Percentiles rank a stretch among this genome's conserved stretches.
phyloP scores from a whole-genome alignment of 345 rosid genomes.

The Adansonia digitata region DNA sequence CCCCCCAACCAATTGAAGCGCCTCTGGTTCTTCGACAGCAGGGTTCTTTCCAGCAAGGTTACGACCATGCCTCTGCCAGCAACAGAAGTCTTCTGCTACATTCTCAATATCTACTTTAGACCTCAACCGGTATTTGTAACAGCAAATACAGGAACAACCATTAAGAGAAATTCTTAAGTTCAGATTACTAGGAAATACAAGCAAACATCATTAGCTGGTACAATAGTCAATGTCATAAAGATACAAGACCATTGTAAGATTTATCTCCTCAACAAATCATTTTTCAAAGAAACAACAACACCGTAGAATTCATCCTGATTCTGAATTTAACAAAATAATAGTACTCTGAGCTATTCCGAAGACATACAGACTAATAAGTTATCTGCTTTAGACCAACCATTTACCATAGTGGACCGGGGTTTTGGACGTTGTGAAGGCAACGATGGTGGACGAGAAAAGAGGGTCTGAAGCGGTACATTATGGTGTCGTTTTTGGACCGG shows the following conservation, averaged over 20 bases:
- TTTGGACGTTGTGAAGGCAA: slow-evolving; percentile 28
- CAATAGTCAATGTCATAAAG: neutral
- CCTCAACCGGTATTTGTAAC: slow-evolving; percentile 72
- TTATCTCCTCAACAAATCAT: neutral
- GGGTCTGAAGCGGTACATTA: slow-evolving; percentile 25
- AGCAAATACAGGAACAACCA: slow-evolving; percentile 10
- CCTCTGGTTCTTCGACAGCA: slow-evolving; percentile 49
- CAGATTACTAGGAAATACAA: neutral
- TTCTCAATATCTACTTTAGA: slow-evolving; percentile 84
- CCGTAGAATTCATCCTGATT: neutral
- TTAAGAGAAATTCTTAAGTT: neutral
- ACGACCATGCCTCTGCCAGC: slow-evolving; percentile 79
- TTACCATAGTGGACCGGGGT: slow-evolving; percentile 46
- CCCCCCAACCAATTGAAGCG: slow-evolving; percentile 69
- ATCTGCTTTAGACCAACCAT: neutral
- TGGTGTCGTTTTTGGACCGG: neutral
- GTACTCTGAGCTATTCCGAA: neutral
- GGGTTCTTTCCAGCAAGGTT: slow-evolving; percentile 33
- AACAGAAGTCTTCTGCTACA: slow-evolving; percentile 57
- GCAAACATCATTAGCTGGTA: neutral
- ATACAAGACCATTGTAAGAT: neutral
- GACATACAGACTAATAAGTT: neutral
- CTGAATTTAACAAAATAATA: neutral
- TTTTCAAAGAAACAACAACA: neutral
- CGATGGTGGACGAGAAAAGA: slow-evolving; percentile 3